Evolutionary conservation across 2,329 filamentous ascomycete genomes (phyloP), one percentile per base, ranked within the genome.

Genomic region (Fonsecaea erecta): DNA sequence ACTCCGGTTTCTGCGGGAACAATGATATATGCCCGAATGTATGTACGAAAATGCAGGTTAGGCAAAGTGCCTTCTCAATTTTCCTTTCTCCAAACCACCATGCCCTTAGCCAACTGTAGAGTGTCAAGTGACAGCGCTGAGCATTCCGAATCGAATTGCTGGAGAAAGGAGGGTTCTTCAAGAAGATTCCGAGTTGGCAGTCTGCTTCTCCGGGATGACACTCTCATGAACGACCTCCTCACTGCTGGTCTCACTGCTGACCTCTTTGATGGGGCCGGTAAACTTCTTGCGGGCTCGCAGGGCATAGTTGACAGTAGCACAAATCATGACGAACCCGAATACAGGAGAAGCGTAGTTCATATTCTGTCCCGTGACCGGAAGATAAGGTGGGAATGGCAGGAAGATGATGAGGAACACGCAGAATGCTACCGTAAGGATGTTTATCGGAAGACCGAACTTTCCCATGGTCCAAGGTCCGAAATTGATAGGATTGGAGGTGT

Each of bases 311-410:
- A 64, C 18, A 24, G 68, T 57, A 1, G 58, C 60, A 24, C 69
- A 32, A 12, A 72, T 12, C 48, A 71, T 56, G 11, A 70, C 67
- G 3, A 40, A 60, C 5, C 52, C 57, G 52, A 68, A 71, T 1
- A 72, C 67, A 4, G 60, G 65, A 40, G 62, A 62, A 6, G 68
- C 63, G 58, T 70, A 77, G 51, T 78, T 78, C 74, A 77, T 77
- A 16, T 75, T 76, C 52, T 69, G 60, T 1, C 69, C 69, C 0
- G 73, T 76, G n/a, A 77, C 75, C 0, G 76, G 76, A 11, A 75
- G n/a, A 1, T 65, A 68, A 0, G 74, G 46, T 0, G 76, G 76
- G 58, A 78, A 77, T 7, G 73, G 73, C 57, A 77, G 62, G 63
- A 76, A 77, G 26, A 76, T 73, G n/a, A 67, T 66, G 43, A 75